These are phyloP conservation scores for Boletales sp. DNA, from an alignment of 768 basidiomycete species.

Conservation along the genomic window DNA sequence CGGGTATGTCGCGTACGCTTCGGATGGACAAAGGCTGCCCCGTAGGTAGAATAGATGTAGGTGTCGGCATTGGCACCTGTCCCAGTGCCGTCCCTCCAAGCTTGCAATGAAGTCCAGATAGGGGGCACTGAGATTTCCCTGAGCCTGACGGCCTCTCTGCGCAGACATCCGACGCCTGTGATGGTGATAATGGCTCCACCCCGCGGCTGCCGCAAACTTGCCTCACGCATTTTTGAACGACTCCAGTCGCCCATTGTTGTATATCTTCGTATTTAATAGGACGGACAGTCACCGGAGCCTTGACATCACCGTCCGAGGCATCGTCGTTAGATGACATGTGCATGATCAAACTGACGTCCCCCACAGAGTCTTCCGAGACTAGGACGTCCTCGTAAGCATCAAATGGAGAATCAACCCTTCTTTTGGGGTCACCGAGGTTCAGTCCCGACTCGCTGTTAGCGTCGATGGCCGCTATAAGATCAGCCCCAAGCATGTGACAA, in stretches of 20 bases:
- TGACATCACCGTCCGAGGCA: conserved; percentile 5
- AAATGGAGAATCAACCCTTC: neutral
- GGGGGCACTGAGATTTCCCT: conserved; percentile 19
- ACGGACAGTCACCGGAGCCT: conserved; percentile 3
- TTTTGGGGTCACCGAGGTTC: conserved; percentile 5
- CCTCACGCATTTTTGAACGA: conserved; percentile 22
- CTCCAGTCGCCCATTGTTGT: conserved; percentile 22
- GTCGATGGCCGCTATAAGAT: conserved; percentile 26
- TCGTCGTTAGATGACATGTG: conserved; percentile 16
- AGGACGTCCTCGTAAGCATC: conserved; percentile 9
- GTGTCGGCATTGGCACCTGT: neutral
- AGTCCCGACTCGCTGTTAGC: conserved; percentile 24
- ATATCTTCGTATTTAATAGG: conserved; percentile 23
- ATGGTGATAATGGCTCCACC: conserved; percentile 19
- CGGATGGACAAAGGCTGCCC: conserved; percentile 5
- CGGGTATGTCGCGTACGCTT: conserved; percentile 18
- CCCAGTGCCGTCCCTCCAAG: neutral
- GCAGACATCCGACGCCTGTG: conserved; percentile 24
- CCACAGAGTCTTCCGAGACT: conserved; percentile 14
- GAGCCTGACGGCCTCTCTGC: conserved; percentile 24
- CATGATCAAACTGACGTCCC: conserved; percentile 21
- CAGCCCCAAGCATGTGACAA: conserved; percentile 19
- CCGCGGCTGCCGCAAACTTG: conserved; percentile 13
- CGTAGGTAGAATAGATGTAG: neutral
- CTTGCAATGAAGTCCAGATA: conserved; percentile 25